These are phyloP conservation scores for Myxozyma udenii DNA, from an alignment of 805 yeast species.

Conservation along the genomic window DNA sequence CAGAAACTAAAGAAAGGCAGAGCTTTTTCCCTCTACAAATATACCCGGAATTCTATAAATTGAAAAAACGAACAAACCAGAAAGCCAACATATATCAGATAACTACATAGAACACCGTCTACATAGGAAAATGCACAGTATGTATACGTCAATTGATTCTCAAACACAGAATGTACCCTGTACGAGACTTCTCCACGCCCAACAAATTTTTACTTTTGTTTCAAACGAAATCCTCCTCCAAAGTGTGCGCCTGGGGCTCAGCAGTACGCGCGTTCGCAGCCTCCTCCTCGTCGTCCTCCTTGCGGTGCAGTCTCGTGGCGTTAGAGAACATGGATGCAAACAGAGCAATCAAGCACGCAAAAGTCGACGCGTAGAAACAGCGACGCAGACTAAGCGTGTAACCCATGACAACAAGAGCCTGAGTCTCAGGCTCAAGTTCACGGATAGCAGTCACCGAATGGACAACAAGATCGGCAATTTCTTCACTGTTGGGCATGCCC, in stretches of 20 bases:
- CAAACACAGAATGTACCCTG: no score
- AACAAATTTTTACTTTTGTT: no score
- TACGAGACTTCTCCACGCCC: no score
- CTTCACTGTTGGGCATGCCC: conserved; percentile 31
- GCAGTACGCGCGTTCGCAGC: not conserved
- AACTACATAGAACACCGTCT: no score
- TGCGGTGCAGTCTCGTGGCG: conserved; percentile 16
- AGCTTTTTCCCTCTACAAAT: no score
- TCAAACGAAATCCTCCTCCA: conserved; percentile 24
- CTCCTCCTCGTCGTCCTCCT: conserved; percentile 27
- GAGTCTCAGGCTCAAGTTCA: conserved; percentile 47
- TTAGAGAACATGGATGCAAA: conserved; percentile 23
- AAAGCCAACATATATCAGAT: no score
- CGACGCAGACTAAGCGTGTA: conserved; percentile 51
- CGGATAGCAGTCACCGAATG: conserved; percentile 52
- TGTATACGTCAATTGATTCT: no score
- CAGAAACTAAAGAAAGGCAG: no score
- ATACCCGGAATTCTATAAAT: no score
- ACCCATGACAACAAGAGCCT: conserved; percentile 42
- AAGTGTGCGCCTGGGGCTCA: not conserved
- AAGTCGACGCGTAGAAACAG: conserved; percentile 40
- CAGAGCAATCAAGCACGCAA: conserved; percentile 16
- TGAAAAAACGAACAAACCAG: no score
- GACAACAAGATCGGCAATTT: conserved; percentile 44
- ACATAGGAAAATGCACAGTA: no score